Conservation (phyloP, 306 rosid genomes). For the Prunus salicina region DNA sequence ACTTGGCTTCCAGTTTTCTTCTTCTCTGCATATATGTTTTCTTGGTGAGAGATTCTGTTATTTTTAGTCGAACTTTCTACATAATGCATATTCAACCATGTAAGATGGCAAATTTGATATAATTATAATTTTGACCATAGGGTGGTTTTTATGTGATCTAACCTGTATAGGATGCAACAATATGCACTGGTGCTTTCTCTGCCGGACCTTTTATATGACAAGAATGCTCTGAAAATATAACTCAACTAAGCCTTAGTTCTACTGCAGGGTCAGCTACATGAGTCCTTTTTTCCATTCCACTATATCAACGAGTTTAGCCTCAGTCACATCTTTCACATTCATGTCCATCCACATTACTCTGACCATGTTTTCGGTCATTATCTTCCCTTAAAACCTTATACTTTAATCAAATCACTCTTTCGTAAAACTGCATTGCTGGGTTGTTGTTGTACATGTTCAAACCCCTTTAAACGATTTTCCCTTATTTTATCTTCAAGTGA, state of each 20-base stretch:
- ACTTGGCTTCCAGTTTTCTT: conserved; percentile 3
- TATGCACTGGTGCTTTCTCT: not conserved
- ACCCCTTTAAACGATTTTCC: not conserved
- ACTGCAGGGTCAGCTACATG: not conserved
- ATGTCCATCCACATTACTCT: not conserved
- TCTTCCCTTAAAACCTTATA: not conserved
- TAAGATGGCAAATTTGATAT: not conserved
- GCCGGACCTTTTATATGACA: not conserved
- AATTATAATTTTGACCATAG: not conserved
- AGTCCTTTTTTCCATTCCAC: not conserved
- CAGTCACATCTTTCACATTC: not conserved
- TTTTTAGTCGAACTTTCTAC: not conserved
- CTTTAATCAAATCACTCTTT: not conserved
- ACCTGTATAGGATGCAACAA: not conserved
- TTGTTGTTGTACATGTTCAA: not conserved
- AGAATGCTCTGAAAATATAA: not conserved
- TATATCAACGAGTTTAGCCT: not conserved
- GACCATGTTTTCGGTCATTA: not conserved
- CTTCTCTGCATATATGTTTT: conserved; percentile 4
- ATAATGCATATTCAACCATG: not conserved
- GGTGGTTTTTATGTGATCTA: not conserved
- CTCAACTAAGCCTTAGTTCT: not conserved
- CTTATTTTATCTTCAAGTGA: not conserved
- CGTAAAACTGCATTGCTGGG: not conserved
- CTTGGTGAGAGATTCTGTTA: not conserved